Evolutionary conservation across 1,284 basidiomycete species (phyloP).

Genomic region (Rhodotorula sp.): DNA sequence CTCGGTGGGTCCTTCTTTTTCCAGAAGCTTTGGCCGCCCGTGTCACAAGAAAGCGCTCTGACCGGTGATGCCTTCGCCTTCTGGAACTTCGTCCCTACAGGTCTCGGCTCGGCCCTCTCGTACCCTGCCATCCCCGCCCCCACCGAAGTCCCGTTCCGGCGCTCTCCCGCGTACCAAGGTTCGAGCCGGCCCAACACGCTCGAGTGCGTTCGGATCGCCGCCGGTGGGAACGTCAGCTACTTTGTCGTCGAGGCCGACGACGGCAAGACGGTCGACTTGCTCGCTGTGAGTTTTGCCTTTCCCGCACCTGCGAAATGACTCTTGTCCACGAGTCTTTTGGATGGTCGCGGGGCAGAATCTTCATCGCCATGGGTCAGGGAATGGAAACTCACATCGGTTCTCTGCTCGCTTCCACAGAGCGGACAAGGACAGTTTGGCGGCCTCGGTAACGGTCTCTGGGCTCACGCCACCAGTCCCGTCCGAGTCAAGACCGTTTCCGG

Average conservation of each 20-base stretch:
- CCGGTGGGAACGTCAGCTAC: conserved; percentile 73
- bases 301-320: no score
- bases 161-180: conserved; percentile 50
- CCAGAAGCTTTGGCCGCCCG: neutral
- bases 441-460: conserved; percentile 77
- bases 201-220: conserved; percentile 65
- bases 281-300: conserved; percentile 26
- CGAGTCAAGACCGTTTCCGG: conserved; percentile 81
- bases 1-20: conserved; percentile 25
- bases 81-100: conserved; percentile 46
- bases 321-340: no score
- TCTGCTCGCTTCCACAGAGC: conserved; percentile 61
- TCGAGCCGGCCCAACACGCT: conserved; percentile 60
- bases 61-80: conserved; percentile 48
- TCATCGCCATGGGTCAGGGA: no score
- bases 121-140: conserved; percentile 76
- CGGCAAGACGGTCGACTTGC: conserved; percentile 19
- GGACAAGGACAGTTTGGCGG: conserved; percentile 84
- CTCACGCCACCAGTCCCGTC: conserved; percentile 68
- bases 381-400: no score
- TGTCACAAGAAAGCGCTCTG: conserved; percentile 57
- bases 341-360: no score
- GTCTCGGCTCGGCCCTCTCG: conserved; percentile 68
- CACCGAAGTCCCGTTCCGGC: conserved; percentile 76
- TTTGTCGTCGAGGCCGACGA: conserved; percentile 69